Conservation (phyloP, 2,329 filamentous ascomycete genomes). For the Diaporthe humulicola region DNA sequence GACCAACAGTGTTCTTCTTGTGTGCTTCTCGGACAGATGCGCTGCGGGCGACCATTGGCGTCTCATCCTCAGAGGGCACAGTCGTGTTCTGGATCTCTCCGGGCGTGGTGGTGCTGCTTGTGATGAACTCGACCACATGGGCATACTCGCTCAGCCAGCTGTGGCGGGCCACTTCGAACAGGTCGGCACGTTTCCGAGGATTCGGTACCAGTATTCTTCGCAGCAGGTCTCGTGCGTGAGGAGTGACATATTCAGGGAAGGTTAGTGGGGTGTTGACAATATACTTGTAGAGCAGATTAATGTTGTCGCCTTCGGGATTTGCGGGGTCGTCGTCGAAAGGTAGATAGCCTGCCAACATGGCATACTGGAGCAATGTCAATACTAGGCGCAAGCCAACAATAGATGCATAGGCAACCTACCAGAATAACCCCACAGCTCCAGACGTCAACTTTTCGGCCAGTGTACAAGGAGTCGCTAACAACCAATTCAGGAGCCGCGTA, state of each 20-base stretch:
- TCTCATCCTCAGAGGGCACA: slow-evolving; percentile 72
- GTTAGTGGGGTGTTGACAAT: slow-evolving; percentile 97
- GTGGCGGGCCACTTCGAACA: slow-evolving; percentile 97
- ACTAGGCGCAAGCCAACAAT: not conserved
- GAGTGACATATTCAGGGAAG: slow-evolving; percentile 98
- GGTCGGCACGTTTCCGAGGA: slow-evolving; percentile 91
- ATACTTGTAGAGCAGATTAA: slow-evolving; percentile 99
- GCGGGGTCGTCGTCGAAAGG: slow-evolving; percentile 98
- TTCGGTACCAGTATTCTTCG: slow-evolving; percentile 95
- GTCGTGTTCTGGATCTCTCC: slow-evolving; percentile 88
- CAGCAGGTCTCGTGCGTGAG: slow-evolving; percentile 92
- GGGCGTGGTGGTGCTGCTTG: slow-evolving; percentile 90
- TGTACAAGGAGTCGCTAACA: slow-evolving; percentile 97
- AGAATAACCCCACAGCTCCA: slow-evolving; percentile 99
- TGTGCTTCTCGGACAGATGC: slow-evolving; percentile 91
- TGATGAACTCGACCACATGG: slow-evolving; percentile 97
- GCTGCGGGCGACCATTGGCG: slow-evolving; percentile 80
- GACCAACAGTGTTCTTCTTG: slow-evolving; percentile 69
- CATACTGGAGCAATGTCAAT: slow-evolving; percentile 76
- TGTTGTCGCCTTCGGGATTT: slow-evolving; percentile 98
- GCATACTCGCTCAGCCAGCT: slow-evolving; percentile 98
- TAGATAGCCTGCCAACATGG: slow-evolving; percentile 97
- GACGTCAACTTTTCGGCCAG: slow-evolving; percentile 96
- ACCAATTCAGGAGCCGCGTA: slow-evolving; percentile 98
- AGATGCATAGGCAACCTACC: slow-evolving; percentile 68